Base-by-base conservation (phyloP, 768 basidiomycete genomes). In the Lentinula edodes region DNA sequence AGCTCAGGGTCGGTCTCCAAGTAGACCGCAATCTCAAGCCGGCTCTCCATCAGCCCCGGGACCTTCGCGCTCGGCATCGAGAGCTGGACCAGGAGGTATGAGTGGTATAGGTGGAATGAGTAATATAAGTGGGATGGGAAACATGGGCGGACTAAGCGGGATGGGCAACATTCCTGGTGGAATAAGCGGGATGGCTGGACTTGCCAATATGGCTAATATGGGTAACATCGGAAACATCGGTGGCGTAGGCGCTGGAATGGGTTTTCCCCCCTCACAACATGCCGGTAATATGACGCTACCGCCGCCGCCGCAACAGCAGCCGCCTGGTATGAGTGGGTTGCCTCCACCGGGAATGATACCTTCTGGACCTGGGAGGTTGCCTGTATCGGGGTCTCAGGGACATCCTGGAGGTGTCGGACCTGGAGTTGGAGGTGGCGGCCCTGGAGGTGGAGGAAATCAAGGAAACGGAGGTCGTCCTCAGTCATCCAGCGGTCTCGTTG, bases 11-110 rank as follows among this genome's bases (percentile, higher is more conserved):
- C 64, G 74, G 18, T 80, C 79, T 55, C 80, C 79, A 2, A 81
- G 76, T 64, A 78, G 83, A 43, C 85, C 86, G 23, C 85, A 82
- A 55, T 86, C 86, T 3, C 87, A 87, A 61, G 84, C 83, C 2
- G 84, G 83, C 61, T 74, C 72, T 18, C 75, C 52, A 35, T 23
- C 42, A n/a, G 16, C 42, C 7, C 42, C 15, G 16, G 16, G 68
- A 3, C 78, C 80, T 45, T 78, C 76, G 51, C 77, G 81, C 48
- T 81, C 81, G 36, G 79, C 82, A 23, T 83, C 84, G 42, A 81
- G 82, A 62, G 67, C 79, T 9, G 78, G 46, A 20, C 46, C 46
- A 48, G 46, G 46, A 23, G 46, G 46, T 10, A n/a, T 23, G n/a
- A 20, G 46, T 10, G 45, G 43, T 15, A 15, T 45, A 18, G 15